A percentile compares a stretch with the other conserved stretches of the same genome.
These are phyloP conservation scores for Populus euphratica DNA, from an alignment of 345 rosid genomes.

Conservation along the genomic window DNA sequence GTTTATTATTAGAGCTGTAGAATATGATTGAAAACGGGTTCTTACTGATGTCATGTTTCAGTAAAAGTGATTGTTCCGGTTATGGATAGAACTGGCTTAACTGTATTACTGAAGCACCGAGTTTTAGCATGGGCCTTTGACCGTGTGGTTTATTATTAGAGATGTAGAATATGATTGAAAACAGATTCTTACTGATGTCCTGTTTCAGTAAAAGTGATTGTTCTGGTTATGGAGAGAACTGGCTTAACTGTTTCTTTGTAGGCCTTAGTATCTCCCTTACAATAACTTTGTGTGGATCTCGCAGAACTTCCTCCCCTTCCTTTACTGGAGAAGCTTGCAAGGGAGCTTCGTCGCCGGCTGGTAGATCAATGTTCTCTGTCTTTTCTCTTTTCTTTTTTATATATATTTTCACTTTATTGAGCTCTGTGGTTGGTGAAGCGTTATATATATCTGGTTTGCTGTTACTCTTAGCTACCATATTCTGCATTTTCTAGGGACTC, in stretches of 20 bases:
- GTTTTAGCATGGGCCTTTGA: no score
- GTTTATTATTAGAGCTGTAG: no score
- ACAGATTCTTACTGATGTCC: neutral
- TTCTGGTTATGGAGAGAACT: neutral
- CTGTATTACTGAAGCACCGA: no score
- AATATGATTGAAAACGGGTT: no score
- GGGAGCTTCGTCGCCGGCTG: constrained; percentile 64
- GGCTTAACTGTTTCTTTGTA: neutral
- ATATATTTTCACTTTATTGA: neutral
- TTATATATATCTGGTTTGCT: neutral
- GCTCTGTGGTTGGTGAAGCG: neutral
- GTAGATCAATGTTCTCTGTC: constrained; percentile 26
- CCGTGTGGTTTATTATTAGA: no score
- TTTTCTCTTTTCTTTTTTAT: no score
- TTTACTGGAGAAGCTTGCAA: constrained; percentile 70
- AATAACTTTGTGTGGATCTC: constrained; percentile 21
- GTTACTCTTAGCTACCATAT: neutral
- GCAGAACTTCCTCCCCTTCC: constrained; percentile 87
- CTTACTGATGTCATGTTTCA: neutral
- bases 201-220: neutral
- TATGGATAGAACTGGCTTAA: neutral
- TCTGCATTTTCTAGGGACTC: constrained; percentile 52
- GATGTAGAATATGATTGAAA: no score
- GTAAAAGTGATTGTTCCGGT: neutral
- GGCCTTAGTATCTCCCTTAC: neutral